These are phyloP conservation scores for Colletotrichum euphorbiae DNA, from an alignment of 2,329 filamentous ascomycete genomes.

Conservation along the genomic window DNA sequence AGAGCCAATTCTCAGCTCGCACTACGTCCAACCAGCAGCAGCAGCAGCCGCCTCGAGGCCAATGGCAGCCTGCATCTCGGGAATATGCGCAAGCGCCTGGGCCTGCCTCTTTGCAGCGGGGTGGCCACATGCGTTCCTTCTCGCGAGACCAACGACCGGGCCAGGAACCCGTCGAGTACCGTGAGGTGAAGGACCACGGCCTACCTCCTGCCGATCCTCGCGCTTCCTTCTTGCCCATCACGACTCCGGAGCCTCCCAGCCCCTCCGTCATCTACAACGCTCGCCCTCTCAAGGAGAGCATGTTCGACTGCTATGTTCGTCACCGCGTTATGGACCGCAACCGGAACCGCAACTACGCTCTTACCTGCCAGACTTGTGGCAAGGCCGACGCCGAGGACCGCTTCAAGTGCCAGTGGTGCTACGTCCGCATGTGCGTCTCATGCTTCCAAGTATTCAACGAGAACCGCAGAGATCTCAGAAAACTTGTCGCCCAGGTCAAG, in stretches of 20 bases:
- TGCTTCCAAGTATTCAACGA: conserved; percentile 58
- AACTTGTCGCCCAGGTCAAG: conserved; percentile 52
- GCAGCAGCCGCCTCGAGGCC: conserved; percentile 20
- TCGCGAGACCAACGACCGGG: conserved; percentile 25
- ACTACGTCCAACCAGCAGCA: conserved; percentile 45
- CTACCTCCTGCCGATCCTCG: conserved; percentile 49
- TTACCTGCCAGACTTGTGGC: conserved; percentile 66
- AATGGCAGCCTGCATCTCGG: conserved; percentile 18
- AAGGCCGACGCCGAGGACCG: conserved; percentile 58
- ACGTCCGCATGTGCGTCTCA: conserved; percentile 62
- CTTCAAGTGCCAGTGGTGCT: conserved; percentile 62
- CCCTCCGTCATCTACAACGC: conserved; percentile 56
- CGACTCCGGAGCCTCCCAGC: conserved; percentile 44
- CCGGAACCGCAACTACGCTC: conserved; percentile 61
- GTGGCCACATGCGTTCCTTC: conserved; percentile 18
- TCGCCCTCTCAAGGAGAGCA: conserved; percentile 56
- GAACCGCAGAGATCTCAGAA: conserved; percentile 57
- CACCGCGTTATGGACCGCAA: conserved; percentile 62
- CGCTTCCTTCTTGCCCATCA: conserved; percentile 53
- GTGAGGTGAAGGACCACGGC: conserved; percentile 51
- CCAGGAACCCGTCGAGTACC: conserved; percentile 48
- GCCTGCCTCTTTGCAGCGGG: conserved; percentile 13
- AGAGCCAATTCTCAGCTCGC: conserved; percentile 48
- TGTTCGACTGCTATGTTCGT: conserved; percentile 59
- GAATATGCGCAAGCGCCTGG: conserved; percentile 15